Base-by-base conservation (phyloP, 257 asterid species). In the Agastache rugosa region DNA sequence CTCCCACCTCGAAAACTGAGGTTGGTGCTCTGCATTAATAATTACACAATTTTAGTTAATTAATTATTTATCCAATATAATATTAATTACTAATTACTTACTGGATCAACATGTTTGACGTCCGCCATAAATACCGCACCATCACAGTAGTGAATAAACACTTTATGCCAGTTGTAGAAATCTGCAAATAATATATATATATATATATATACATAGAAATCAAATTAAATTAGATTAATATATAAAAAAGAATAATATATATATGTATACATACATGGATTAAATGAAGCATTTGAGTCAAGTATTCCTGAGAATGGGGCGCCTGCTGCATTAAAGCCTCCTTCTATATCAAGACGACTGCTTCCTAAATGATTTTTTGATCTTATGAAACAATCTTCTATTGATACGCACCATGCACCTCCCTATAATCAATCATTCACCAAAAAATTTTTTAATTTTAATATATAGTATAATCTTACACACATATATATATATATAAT, bases 341-440 rank as follows among this genome's bases (percentile, higher is more conserved):
- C 9, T 3, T 39, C 8, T 5, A 11, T 8, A 39, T 1, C 8
- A 11, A 3, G 8, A 11, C 8, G 8, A 7, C 58, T 51, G 71
- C 80, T 69, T 9, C 80, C 80, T 16, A 11, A 8, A 15, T 6
- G 0, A 1, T 1, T 5, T 3, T 9, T 11, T 41, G 17, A 10
- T 55, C 70, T 44, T 0, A 2, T 0, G 2, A 17, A 2, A 27
- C 75, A 67, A 3, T 8, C 14, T 0, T 39, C 34, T 14, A 17
- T 22, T 22, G 65, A 50, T 5, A 0, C 29, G 58, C 80, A 76
- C 80, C 80, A 76, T 3, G 56, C 80, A 47, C 80, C 80, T 19
- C 75, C 80, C 70, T 68, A 69, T 54, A 3, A 19, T 44, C 15
- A 0, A 14, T 12, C n/a, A n/a, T n/a, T n/a, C n/a, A n/a, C n/a